Evolutionary conservation across 2,329 filamentous ascomycete genomes (phyloP).

Genomic region (Clonostachys sp.): DNA sequence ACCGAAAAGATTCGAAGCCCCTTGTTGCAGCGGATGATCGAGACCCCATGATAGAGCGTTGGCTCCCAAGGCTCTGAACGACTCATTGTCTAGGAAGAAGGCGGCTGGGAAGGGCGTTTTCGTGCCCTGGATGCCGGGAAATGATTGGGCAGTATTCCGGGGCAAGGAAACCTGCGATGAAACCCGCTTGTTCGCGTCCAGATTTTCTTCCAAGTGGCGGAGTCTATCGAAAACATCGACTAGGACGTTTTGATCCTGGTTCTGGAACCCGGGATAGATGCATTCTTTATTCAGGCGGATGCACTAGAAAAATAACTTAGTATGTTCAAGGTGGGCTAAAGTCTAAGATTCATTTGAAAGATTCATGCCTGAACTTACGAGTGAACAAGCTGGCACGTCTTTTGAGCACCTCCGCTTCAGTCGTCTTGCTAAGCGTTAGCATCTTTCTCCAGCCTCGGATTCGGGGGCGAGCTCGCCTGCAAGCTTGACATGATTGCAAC

Average conservation of each 20-base stretch:
- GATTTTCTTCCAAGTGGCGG: background rate
- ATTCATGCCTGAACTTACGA: conserved; percentile 3
- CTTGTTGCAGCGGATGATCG: background rate
- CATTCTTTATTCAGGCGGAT: too few species aligned
- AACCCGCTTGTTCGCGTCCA: background rate
- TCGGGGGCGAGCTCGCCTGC: background rate
- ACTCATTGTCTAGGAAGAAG: conserved; percentile 8
- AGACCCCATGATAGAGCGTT: background rate
- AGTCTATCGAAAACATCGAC: background rate
- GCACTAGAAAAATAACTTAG: too few species aligned
- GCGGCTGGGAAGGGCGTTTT: conserved; percentile 1
- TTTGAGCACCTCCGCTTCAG: conserved; percentile 9
- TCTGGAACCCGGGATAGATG: too few species aligned
- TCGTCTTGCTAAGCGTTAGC: conserved; percentile 2
- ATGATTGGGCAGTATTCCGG: background rate
- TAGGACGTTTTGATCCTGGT: too few species aligned
- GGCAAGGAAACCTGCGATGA: background rate
- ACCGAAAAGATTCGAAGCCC: background rate
- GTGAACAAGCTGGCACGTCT: conserved; percentile 8
- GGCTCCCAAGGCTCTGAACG: conserved; percentile 3
- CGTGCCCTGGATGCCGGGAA: background rate
- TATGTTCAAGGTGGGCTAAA: background rate
- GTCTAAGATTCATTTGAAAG: background rate
- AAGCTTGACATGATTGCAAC: background rate
- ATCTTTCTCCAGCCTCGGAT: background rate